Base-by-base conservation (phyloP, 2,329 filamentous ascomycete species). In the Aspergillus tubingensis region DNA sequence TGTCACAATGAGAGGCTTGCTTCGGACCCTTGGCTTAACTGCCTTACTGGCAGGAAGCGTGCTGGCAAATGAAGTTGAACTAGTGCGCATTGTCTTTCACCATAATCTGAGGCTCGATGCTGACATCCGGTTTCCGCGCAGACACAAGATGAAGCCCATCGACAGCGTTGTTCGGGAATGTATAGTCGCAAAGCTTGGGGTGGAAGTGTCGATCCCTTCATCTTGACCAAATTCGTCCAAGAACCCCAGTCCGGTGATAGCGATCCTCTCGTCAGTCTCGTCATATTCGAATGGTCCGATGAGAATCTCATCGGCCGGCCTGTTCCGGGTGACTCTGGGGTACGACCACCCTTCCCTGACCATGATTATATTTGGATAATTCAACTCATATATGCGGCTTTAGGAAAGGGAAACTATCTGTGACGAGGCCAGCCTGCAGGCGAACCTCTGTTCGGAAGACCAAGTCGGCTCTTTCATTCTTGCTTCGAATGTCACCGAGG, bases 241-340 rank as follows among this genome's bases (percentile, higher is more conserved):
- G 83, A 79, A 72, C 82, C 79, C 75, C 76, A 85, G 70, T 79
- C 84, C 60, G 83, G 85, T 32, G 82, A 88, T 58, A 80, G 84
- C 49, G 90, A 96, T 74, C 89, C 91, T 5, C 82, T 91, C 47
- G 89, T 92, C 65, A 96, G 92, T 75, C 79, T 97, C 68, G 83
- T 96, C 55, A 89, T 99, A 65, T 99, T 96, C 76, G 94, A 99
- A 78, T 99, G 93, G 91, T 88, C 85, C 67, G 95, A 99, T 73
- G 88, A 90, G 73, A 79, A 86, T 54, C 82, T 94, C 58, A 87
- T 99, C 65, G 93, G 94, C 47, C 83, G 90, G 60, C 83, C 84
- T 38, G 81, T 86, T 54, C 81, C 82, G 27, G 82, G 83, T 55
- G 79, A 83, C 36, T 74, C 79, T 51, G 81, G 83, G 70, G 86